Base-by-base conservation (phyloP, 768 basidiomycete species). In the Wakefieldia striispora region DNA sequence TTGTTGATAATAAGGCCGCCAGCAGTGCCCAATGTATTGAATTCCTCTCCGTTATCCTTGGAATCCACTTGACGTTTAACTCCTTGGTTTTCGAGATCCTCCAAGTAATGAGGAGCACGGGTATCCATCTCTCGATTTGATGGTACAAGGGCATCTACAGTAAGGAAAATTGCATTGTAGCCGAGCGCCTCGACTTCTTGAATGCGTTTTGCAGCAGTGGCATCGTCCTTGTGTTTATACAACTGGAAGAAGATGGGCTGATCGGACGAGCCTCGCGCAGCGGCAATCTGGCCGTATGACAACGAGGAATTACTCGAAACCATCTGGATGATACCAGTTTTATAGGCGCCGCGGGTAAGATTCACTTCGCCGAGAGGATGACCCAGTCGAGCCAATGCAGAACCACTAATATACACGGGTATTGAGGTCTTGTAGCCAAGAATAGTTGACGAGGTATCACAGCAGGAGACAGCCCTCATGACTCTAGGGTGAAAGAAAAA, bases 361-460 rank as follows among this genome's bases (percentile, higher is more conserved):
- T 94, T 95, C 24, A 77, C 71, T 71, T 97, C 93, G 16, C 92
- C 93, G n/a, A 82, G 70, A 11, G 93, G 93, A 65, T 97, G 93
- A 1, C 93, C 94, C 0, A 95, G 73, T 50, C 81, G 82, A n/a
- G 89, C 89, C 34, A 89, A 78, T 19, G 90, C 92, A 16, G 92
- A 87, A 27, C 86, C 90, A 42, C 82, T 83, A 42, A 91, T 86
- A 62, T 91, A 93, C 6, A 97, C 73, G 1, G 94, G 94, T 42
- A 95, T 78, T 1, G 81, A 77, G 19, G 83, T 81, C 43, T 72
- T 73, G 64, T 78, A 83, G 13, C 91, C 83, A 40, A 95, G 82
- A 51, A 90, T 83, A 6, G 75, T 82, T 10, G 87, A 86, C 0
- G 86, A 86, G 17, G 84, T 79, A 65, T 88, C 81, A 52, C 83